Evolutionary conservation across 225 moss, liverwort and hornwort species (phyloP).

Genomic region (Bryoerythrophyllum caledonicum): DNA sequence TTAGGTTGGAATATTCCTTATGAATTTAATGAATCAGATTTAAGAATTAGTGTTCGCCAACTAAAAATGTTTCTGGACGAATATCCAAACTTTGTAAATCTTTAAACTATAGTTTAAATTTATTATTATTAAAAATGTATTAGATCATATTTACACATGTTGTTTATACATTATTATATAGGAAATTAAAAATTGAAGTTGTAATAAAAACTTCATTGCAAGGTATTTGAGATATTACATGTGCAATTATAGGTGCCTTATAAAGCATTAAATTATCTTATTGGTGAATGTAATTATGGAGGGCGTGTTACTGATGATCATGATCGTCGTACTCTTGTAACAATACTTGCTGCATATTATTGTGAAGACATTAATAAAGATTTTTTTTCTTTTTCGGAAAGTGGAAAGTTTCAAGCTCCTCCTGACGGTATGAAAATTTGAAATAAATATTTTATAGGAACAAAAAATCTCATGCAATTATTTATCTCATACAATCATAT

Average conservation of each 20-base stretch:
- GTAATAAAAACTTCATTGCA: too few species aligned
- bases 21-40: conserved; percentile 90
- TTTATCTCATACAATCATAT: too few species aligned
- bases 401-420: conserved; percentile 68
- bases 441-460: neutral
- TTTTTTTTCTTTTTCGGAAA: conserved; percentile 75
- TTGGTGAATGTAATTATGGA: conserved; percentile 91
- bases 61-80: conserved; percentile 84
- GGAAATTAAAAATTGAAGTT: neutral
- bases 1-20: conserved; percentile 93
- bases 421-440: conserved; percentile 50
- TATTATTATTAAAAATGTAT: too few species aligned
- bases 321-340: conserved; percentile 79
- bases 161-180: neutral
- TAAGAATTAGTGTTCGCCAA: conserved; percentile 78
- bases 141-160: too few species aligned
- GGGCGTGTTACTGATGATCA: conserved; percentile 93
- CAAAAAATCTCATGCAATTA: too few species aligned
- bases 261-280: conserved; percentile 83
- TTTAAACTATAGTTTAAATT: neutral
- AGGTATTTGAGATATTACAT: accelerated
- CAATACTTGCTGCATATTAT: conserved; percentile 73
- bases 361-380: conserved; percentile 47
- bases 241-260: conserved; percentile 48
- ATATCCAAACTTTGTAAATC: conserved; percentile 60